Evolutionary conservation across 306 rosid species (phyloP).

Genomic region (Vigna hirtella): DNA sequence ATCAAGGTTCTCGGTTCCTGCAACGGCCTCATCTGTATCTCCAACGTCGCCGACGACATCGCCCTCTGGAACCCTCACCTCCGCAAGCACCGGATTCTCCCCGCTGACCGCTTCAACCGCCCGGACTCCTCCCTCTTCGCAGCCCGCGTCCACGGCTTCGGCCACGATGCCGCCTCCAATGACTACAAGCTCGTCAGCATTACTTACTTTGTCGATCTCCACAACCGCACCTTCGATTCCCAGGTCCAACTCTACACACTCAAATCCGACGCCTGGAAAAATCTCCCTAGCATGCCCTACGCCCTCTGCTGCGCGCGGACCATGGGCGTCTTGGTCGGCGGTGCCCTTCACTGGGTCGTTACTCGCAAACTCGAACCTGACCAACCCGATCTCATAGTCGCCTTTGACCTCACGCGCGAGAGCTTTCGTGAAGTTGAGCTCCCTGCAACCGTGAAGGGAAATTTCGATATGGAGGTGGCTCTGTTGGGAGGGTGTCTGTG

Average conservation of each 20-base stretch:
- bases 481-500: conserved; percentile 59
- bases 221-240: conserved; percentile 42
- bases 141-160: conserved; percentile 64
- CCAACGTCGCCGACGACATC: conserved; percentile 74
- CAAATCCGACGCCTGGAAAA: conserved; percentile 61
- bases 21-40: conserved; percentile 73
- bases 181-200: conserved; percentile 70
- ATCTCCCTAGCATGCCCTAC: conserved; percentile 59
- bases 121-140: conserved; percentile 32
- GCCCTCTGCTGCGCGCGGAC: conserved; percentile 58
- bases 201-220: conserved; percentile 59
- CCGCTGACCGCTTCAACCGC: conserved; percentile 42
- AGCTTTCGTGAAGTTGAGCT: conserved; percentile 54
- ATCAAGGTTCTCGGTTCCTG: conserved; percentile 62
- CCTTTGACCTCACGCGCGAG: conserved; percentile 57
- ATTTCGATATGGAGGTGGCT: conserved; percentile 55
- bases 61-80: conserved; percentile 78
- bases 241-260: conserved; percentile 62
- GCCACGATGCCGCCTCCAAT: conserved; percentile 51
- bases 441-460: conserved; percentile 50
- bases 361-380: conserved; percentile 45
- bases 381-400: conserved; percentile 52
- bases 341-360: conserved; percentile 77
- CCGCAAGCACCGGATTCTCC: conserved; percentile 56
- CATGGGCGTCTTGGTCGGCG: conserved; percentile 63